Percentiles rank a stretch among this genome's conserved stretches.
phyloP scores from a whole-genome alignment of 352 stramenopile genomes.

The Phytophthora parvispora region DNA sequence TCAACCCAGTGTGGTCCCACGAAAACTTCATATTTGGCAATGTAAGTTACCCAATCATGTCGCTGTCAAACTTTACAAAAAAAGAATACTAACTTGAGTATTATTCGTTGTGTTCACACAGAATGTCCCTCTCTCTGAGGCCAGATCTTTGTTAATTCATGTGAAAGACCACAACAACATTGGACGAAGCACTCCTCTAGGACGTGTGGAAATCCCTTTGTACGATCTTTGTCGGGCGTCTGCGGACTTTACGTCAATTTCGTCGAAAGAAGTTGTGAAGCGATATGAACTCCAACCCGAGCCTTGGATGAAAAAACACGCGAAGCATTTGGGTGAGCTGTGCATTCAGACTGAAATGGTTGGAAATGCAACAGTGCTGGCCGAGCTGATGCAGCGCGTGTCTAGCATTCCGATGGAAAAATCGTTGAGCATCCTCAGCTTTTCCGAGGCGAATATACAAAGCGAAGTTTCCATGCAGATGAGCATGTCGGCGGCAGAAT shows the following conservation, averaged over 20 bases:
- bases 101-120: constrained; percentile 25
- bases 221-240: constrained; percentile 68
- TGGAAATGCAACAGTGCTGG: constrained; percentile 62
- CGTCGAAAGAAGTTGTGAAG: constrained; percentile 56
- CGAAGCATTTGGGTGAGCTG: constrained; percentile 64
- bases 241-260: constrained; percentile 63
- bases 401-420: constrained; percentile 48
- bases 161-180: constrained; percentile 86
- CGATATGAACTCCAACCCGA: constrained; percentile 70
- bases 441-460: constrained; percentile 54
- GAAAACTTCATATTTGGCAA: constrained; percentile 73
- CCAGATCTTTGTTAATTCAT: constrained; percentile 65
- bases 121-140: constrained; percentile 56
- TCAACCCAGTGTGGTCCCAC: constrained; percentile 78
- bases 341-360: constrained; percentile 77
- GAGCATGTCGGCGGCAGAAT: constrained; percentile 7
- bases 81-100: neutral
- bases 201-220: constrained; percentile 73
- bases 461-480: constrained; percentile 19
- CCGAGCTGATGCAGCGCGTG: constrained; percentile 59
- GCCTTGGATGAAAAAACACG: constrained; percentile 79
- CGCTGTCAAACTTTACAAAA: neutral
- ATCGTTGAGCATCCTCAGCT: constrained; percentile 65
- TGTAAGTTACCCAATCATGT: constrained; percentile 36
- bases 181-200: constrained; percentile 66